Conservation (phyloP, 345 rosid genomes). For the Clausena lansium region DNA sequence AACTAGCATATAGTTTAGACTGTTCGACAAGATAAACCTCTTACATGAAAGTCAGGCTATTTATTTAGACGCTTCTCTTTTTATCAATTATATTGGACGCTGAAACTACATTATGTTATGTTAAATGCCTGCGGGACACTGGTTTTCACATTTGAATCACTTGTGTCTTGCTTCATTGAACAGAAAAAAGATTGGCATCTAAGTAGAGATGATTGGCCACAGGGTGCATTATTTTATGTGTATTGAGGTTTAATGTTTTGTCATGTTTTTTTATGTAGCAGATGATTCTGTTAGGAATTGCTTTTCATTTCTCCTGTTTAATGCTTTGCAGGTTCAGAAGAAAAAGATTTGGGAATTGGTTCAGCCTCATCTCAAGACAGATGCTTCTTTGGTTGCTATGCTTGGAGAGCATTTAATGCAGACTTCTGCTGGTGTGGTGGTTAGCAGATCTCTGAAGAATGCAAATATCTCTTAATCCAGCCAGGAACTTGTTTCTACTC, state of each 20-base stretch:
- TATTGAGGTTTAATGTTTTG: background rate
- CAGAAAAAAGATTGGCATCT: too few species aligned
- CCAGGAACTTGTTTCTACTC: background rate
- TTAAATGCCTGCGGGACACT: background rate
- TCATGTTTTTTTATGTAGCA: background rate
- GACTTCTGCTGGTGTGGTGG: conserved; percentile 67
- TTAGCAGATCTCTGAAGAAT: conserved; percentile 49
- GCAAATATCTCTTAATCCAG: conserved; percentile 67
- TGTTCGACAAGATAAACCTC: background rate
- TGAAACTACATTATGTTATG: background rate
- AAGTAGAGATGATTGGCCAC: background rate
- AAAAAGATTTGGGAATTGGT: conserved; percentile 87
- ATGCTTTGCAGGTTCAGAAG: conserved; percentile 66
- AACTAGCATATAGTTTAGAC: background rate
- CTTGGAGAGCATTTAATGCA: conserved; percentile 62
- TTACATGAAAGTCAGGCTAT: background rate
- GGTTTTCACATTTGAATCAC: background rate
- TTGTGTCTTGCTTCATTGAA: background rate
- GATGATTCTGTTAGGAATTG: background rate
- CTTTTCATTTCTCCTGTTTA: background rate
- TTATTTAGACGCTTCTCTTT: background rate
- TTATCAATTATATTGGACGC: background rate
- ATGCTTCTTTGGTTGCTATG: conserved; percentile 54
- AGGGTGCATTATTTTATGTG: background rate
- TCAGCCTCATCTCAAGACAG: conserved; percentile 83